These are phyloP conservation scores for Logfia minima DNA, from an alignment of 129 eudicot species.

Conservation along the genomic window DNA sequence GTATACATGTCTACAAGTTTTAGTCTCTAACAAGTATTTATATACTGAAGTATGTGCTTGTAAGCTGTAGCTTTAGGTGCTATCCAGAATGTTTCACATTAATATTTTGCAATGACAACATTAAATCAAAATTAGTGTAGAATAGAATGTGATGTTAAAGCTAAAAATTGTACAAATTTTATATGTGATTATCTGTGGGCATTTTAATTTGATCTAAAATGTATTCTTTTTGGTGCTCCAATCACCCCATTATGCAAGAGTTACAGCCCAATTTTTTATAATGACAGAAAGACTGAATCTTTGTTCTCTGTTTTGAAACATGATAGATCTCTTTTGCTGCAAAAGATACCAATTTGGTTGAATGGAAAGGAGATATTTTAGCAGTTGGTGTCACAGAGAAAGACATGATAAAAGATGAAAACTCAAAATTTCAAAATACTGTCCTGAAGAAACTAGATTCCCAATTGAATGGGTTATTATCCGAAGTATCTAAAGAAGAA, in stretches of 20 bases:
- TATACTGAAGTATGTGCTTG: not conserved
- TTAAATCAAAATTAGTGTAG: too few relatives aligned
- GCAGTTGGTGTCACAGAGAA: slow-evolving; percentile 90
- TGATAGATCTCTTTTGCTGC: slow-evolving; percentile 71
- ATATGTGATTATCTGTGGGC: slow-evolving; percentile 12
- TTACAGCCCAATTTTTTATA: not conserved
- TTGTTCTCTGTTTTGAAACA: slow-evolving; percentile 21
- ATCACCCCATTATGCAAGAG: not conserved
- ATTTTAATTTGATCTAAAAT: slow-evolving; percentile 2
- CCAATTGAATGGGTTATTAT: slow-evolving; percentile 64
- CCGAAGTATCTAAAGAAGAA: slow-evolving; percentile 84
- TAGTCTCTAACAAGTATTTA: not conserved
- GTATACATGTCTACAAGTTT: not conserved
- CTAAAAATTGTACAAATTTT: not conserved
- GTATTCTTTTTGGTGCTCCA: not conserved
- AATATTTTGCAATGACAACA: not conserved
- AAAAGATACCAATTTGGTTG: slow-evolving; percentile 75
- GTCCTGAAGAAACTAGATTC: slow-evolving; percentile 67
- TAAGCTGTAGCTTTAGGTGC: not conserved
- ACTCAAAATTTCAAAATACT: slow-evolving; percentile 64
- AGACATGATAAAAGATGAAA: slow-evolving; percentile 74
- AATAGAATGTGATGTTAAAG: slow-evolving; percentile 15
- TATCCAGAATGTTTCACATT: not conserved
- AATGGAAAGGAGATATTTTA: slow-evolving; percentile 97
- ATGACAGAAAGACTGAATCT: slow-evolving; percentile 19